Conservation (phyloP, 257 asterid genomes). For the Rubia yunnanensis region DNA sequence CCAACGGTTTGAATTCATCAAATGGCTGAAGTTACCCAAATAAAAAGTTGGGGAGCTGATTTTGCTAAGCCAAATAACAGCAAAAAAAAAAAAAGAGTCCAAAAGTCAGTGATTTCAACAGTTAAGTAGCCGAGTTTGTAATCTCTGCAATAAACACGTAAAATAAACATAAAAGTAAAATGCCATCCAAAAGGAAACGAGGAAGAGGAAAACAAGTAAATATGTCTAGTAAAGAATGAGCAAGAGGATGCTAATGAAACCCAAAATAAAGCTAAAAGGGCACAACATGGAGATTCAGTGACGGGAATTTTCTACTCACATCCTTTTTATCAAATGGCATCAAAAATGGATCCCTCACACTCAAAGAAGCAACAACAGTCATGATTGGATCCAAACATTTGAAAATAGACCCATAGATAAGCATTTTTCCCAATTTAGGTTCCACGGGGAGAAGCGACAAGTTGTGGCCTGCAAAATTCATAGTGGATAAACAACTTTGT, state of each 20-base stretch:
- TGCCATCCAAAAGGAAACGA: neutral
- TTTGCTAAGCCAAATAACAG: neutral
- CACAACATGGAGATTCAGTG: slow-evolving; percentile 11
- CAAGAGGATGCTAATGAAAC: neutral
- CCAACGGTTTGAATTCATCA: neutral
- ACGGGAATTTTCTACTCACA: slow-evolving; percentile 40
- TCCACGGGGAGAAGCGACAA: slow-evolving; percentile 93
- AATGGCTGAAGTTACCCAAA: neutral
- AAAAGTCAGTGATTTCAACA: neutral
- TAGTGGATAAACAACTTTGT: slow-evolving; percentile 8
- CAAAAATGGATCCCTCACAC: slow-evolving; percentile 86
- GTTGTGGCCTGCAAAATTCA: slow-evolving; percentile 49
- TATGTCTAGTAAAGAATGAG: neutral
- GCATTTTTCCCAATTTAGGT: slow-evolving; percentile 97
- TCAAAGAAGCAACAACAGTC: slow-evolving; percentile 89
- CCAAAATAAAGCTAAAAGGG: neutral
- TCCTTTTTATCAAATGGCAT: slow-evolving; percentile 94
- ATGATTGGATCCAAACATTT: slow-evolving; percentile 78
- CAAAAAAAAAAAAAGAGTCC: neutral
- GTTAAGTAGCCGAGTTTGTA: neutral
- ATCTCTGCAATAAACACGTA: neutral
- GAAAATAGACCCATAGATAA: slow-evolving; percentile 62
- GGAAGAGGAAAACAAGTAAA: neutral
- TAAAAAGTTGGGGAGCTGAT: neutral
- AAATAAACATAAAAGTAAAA: neutral